These are phyloP conservation scores for Fusarium neocosmosporiellum DNA, from an alignment of 2,329 filamentous ascomycete species.

Conservation along the genomic window DNA sequence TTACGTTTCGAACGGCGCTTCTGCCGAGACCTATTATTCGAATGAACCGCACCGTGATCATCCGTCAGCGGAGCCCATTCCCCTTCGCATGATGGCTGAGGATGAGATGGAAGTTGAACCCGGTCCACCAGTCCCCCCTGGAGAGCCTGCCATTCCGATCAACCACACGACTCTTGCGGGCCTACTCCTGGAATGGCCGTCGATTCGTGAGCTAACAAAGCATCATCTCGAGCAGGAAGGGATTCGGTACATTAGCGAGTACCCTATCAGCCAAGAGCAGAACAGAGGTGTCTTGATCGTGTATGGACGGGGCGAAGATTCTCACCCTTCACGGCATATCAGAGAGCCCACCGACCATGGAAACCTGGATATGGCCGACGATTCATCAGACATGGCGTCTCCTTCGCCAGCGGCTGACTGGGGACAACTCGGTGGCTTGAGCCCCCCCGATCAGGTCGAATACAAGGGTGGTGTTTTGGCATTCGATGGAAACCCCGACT, in stretches of 20 bases:
- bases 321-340: conserved; percentile 65
- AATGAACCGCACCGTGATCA: conserved; percentile 42
- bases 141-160: conserved; percentile 77
- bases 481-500: conserved; percentile 65
- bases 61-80: conserved; percentile 41
- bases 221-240: conserved; percentile 59
- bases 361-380: conserved; percentile 56
- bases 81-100: conserved; percentile 51
- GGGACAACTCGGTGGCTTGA: conserved; percentile 67
- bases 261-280: conserved; percentile 81
- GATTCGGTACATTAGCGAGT: conserved; percentile 71
- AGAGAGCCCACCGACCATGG: conserved; percentile 54
- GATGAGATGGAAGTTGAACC: conserved; percentile 64
- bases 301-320: conserved; percentile 83
- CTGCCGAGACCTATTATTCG: conserved; percentile 34
- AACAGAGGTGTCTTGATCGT: conserved; percentile 78
- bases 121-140: conserved; percentile 63
- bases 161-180: conserved; percentile 94
- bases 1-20: conserved; percentile 35
- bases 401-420: conserved; percentile 67
- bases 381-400: conserved; percentile 64
- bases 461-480: conserved; percentile 52
- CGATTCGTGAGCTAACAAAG: conserved; percentile 73
- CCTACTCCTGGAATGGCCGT: conserved; percentile 78
- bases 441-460: conserved; percentile 56